Evolutionary conservation across 495 filamentous ascomycete genomes (phyloP).

Genomic region (Neurospora sp.): DNA sequence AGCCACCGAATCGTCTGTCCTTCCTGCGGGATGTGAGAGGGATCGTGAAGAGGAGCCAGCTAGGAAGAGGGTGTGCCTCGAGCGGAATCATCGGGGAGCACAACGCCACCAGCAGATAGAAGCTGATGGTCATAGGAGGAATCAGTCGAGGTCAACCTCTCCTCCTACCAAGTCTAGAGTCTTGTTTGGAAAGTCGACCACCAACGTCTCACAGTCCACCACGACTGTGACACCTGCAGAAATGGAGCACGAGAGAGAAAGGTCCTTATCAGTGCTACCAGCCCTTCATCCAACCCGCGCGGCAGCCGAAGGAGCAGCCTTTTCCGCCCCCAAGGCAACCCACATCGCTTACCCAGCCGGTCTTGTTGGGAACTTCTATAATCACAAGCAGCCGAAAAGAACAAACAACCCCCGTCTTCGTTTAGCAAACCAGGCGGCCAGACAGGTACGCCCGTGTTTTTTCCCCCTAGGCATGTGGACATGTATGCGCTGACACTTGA

Average conservation of each 20-base stretch:
- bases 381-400: not conserved
- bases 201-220: not conserved
- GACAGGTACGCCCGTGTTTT: not conserved
- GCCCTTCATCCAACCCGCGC: not conserved
- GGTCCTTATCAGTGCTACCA: not conserved
- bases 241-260: not conserved
- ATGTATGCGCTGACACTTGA: not conserved
- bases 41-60: slow-evolving; percentile 1
- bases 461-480: not conserved
- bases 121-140: not conserved
- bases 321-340: not conserved
- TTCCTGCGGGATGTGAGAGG: not conserved
- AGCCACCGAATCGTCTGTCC: not conserved
- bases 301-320: not conserved
- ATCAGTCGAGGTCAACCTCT: not conserved
- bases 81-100: not conserved
- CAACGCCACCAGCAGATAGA: not conserved
- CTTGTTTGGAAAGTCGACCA: not conserved
- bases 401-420: slow-evolving; percentile 3
- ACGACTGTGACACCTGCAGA: not conserved
- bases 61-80: slow-evolving; percentile 6
- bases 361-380: not conserved
- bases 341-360: not conserved
- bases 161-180: not conserved
- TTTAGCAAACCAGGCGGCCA: not conserved